These are phyloP conservation scores for Nitzschia putrida DNA, from an alignment of 108 stramenopile species.

Conservation along the genomic window DNA sequence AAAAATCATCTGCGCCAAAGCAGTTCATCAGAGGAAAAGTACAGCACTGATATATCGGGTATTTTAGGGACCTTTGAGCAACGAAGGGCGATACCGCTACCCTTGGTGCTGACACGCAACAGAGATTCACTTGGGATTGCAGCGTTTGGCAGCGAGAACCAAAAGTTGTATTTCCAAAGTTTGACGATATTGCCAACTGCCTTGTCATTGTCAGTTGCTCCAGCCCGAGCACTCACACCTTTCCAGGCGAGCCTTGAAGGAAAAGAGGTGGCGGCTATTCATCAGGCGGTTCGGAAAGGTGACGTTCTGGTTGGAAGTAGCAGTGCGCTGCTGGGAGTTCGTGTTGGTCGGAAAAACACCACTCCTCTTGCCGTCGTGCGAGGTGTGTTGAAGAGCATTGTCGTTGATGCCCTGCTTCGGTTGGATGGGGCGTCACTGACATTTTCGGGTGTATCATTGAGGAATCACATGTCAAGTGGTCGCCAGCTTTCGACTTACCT, in stretches of 20 bases:
- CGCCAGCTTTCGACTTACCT: conserved; percentile 58
- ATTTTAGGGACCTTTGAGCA: conserved; percentile 11
- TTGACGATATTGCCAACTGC: conserved; percentile 58
- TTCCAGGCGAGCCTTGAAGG: conserved; percentile 68
- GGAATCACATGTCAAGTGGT: conserved; percentile 63
- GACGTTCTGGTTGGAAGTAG: conserved; percentile 61
- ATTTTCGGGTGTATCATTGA: conserved; percentile 60
- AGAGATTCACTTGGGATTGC: conserved; percentile 23
- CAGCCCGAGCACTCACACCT: conserved; percentile 60
- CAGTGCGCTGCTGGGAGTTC: conserved; percentile 59
- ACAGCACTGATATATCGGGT: not conserved
- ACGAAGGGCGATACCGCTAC: conserved; percentile 24
- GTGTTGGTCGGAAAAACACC: conserved; percentile 64
- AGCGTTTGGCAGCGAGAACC: conserved; percentile 32
- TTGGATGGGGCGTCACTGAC: conserved; percentile 67
- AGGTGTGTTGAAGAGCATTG: conserved; percentile 73
- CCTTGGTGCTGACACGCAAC: conserved; percentile 15
- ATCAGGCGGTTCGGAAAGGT: conserved; percentile 81
- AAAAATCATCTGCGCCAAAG: conserved; percentile 39
- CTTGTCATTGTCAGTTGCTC: conserved; percentile 69
- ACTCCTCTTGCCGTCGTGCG: conserved; percentile 65
- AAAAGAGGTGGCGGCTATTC: conserved; percentile 60
- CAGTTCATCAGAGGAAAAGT: conserved; percentile 9
- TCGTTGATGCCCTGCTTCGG: conserved; percentile 73
- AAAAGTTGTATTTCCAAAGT: conserved; percentile 67